Base-by-base conservation (phyloP, 352 stramenopile species). In the Elongisporangium anandrum region DNA sequence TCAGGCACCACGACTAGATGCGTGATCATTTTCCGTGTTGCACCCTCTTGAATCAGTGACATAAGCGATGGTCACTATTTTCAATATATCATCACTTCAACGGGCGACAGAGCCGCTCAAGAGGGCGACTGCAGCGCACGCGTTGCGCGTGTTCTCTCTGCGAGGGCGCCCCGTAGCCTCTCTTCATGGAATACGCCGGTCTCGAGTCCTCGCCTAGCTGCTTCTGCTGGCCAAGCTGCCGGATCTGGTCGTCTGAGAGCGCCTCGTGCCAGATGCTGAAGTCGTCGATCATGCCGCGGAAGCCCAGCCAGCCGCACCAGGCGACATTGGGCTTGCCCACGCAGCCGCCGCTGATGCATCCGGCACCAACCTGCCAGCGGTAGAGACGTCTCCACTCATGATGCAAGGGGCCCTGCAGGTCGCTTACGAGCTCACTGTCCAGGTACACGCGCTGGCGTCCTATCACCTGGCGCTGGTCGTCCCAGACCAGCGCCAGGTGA, bases 261-360 rank as follows among this genome's bases (percentile, higher is more conserved):
- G 56, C 54, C 16, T 60, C 39, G 23, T 65, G 26, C 65, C 65
- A 72, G n/a, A 69, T 20, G 17, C 58, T 55, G 16, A 72, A 53
- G 34, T 72, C 57, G 26, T 69, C 61, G 0, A 69, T 23, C 4
- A 72, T 55, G 2, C 65, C 61, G 22, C 68, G 55, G 22, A 72
- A 68, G 23, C 34, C 51, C 26, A 62, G 63, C 65, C 65, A 72
- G 3, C 65, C 65, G 17, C n/a, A 59, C 57, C 59, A 65, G 19
- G 22, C 20, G 3, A 22, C 57, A 15, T 19, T 56, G 10, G 63
- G 63, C 6, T 50, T 55, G n/a, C 47, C 45, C 24, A 50, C 47
- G 24, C 45, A 29, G 2, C 47, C 56, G 4, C 23, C 47, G 1
- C 24, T 29, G 9, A 55, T n/a, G 26, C 54, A 61, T 41, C 57